A percentile compares a stretch with the other conserved stretches of the same genome.
Evolutionary conservation across 768 basidiomycete genomes (phyloP).

Genomic region (Neoboletus subvelutipes): DNA sequence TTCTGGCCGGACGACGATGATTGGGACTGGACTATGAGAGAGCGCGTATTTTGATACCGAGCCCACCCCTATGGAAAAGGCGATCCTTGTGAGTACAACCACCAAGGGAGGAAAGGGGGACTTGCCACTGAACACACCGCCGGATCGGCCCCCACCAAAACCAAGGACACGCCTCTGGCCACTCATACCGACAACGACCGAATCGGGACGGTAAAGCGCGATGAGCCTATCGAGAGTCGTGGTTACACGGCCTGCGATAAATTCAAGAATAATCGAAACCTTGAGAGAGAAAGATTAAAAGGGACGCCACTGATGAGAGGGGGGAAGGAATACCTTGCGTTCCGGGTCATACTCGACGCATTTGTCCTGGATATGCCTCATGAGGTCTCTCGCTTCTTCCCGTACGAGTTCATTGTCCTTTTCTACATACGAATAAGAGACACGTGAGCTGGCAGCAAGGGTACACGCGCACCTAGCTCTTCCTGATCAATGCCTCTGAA

Average conservation of each 20-base stretch:
- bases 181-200: slow-evolving; percentile 89
- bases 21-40: slow-evolving; percentile 90
- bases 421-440: slow-evolving; percentile 38
- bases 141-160: slow-evolving; percentile 34
- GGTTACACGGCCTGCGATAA: slow-evolving; percentile 87
- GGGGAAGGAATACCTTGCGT: slow-evolving; percentile 55
- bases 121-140: slow-evolving; percentile 28
- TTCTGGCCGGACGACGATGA: slow-evolving; percentile 92
- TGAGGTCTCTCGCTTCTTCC: slow-evolving; percentile 83
- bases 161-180: slow-evolving; percentile 59
- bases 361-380: slow-evolving; percentile 77
- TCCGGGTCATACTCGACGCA: slow-evolving; percentile 75
- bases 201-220: slow-evolving; percentile 88
- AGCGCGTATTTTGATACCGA: slow-evolving; percentile 75
- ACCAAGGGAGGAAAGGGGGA: background rate
- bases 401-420: slow-evolving; percentile 75
- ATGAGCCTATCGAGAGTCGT: slow-evolving; percentile 90
- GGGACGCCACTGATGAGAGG: background rate
- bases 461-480: slow-evolving; percentile 57
- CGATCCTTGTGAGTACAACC: background rate
- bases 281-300: slow-evolving; percentile 27
- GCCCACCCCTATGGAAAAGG: slow-evolving; percentile 56
- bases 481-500: slow-evolving; percentile 89
- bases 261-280: slow-evolving; percentile 92
- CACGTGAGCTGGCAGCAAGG: background rate